Base-by-base conservation (phyloP, 495 filamentous ascomycete genomes). In the Podospora anserina region DNA sequence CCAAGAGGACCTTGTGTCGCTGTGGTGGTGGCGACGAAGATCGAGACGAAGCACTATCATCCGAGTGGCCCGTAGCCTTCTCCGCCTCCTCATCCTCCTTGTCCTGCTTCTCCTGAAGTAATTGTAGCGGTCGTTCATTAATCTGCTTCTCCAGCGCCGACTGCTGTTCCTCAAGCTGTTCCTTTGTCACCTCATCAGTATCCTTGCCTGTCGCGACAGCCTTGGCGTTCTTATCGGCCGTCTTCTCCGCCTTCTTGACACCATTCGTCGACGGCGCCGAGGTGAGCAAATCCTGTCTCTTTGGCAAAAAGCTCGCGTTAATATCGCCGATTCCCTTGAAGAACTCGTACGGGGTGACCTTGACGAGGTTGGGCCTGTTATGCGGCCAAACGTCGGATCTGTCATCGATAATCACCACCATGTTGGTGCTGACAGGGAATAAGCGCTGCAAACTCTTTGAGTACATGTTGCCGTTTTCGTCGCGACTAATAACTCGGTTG, bases 341-440 rank as follows among this genome's bases (percentile, higher is more conserved):
- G 77, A 99, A 99, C 75, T 98, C 94, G 76, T 96, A 99, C 5
- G 93, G 92, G 16, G 86, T 86, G 34, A 99, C 96, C 79, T 96
- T 97, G 80, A 99, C 92, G 26, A 99, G 84, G 72, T 99, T 97
- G 13, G 90, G 86, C 72, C 90, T 90, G 86, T 96, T 98, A 61
- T 90, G 88, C n/a, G 85, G 85, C 95, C 95, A 99, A n/a, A 99
- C 94, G 77, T 99, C 95, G 39, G 92, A 92, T 71, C 95, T 87
- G 74, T 99, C 95, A 77, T 99, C 95, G 69, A 99, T 99, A 74
- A 99, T 97, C 30, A 96, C 93, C 20, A 97, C 95, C 95, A 99
- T 99, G 80, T 96, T 94, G 11, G 94, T 97, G 79, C 97, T 95
- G 57, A 96, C 91, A 18, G 95, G 95, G 77, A 99, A 99, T 44